phyloP scores from a whole-genome alignment of 768 basidiomycete genomes.

The Macrocybe gigantea region DNA sequence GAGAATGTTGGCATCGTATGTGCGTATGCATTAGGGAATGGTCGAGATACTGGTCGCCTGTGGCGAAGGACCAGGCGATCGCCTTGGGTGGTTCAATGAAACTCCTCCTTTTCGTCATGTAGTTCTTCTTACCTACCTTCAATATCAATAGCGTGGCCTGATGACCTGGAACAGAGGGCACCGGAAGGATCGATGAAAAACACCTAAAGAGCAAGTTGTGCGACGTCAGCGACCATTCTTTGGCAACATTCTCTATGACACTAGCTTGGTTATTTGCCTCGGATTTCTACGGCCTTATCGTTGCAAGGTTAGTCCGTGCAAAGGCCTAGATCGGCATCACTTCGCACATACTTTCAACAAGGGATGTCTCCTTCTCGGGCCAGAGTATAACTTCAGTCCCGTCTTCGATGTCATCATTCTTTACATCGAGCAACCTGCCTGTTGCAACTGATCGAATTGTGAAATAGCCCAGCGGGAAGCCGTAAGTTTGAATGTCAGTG shows the following conservation, averaged over 20 bases:
- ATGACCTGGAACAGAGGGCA: slow-evolving; percentile 67
- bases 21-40: slow-evolving; percentile 73
- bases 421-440: slow-evolving; percentile 54
- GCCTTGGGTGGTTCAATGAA: slow-evolving; percentile 27
- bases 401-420: slow-evolving; percentile 47
- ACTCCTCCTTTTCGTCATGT: neutral
- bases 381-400: slow-evolving; percentile 60
- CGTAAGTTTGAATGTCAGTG: slow-evolving; percentile 25
- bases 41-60: slow-evolving; percentile 66
- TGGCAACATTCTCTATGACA: neutral
- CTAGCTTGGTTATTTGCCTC: slow-evolving; percentile 70
- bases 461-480: slow-evolving; percentile 59
- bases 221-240: neutral
- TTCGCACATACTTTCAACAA: slow-evolving; percentile 65
- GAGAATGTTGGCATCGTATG: slow-evolving; percentile 72
- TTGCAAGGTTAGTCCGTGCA: neutral
- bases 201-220: slow-evolving; percentile 37
- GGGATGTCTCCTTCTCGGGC: slow-evolving; percentile 67
- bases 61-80: slow-evolving; percentile 70
- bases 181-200: slow-evolving; percentile 81
- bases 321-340: neutral
- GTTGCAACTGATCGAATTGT: slow-evolving; percentile 50
- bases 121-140: slow-evolving; percentile 42
- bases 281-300: slow-evolving; percentile 45
- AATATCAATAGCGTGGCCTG: slow-evolving; percentile 80